phyloP scores from a whole-genome alignment of 2,329 filamentous ascomycete genomes.

The Pyricularia sp. region DNA sequence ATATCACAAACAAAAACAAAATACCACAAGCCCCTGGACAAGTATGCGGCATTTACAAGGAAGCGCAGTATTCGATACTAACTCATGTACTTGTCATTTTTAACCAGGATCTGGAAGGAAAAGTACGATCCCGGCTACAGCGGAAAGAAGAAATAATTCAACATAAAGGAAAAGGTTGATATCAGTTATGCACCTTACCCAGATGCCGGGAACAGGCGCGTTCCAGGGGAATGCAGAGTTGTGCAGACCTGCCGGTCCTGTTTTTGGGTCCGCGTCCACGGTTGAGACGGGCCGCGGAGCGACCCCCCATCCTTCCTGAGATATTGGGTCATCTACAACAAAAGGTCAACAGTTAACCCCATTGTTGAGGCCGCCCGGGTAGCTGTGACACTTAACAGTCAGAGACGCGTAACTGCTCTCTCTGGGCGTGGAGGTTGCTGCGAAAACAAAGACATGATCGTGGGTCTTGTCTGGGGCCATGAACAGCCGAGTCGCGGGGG shows the following conservation, averaged over 20 bases:
- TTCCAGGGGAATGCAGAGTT: background rate
- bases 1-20: background rate
- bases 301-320: background rate
- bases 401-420: background rate
- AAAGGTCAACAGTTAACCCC: background rate
- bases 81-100: background rate
- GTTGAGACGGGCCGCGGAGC: background rate
- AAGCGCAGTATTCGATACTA: background rate
- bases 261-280: background rate
- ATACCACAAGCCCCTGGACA: background rate
- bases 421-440: background rate
- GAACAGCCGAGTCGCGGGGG: background rate
- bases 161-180: background rate
- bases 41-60: background rate
- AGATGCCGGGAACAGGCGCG: background rate
- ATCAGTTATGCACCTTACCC: background rate
- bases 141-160: constrained; percentile 23
- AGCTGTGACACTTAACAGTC: background rate
- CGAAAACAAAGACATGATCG: background rate
- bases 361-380: background rate
- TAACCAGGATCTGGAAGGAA: constrained; percentile 86
- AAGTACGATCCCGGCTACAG: constrained; percentile 57
- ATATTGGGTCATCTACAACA: background rate
- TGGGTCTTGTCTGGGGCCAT: background rate
- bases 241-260: background rate